Base-by-base conservation (phyloP, 805 yeast species). In the Candida ulmi region DNA sequence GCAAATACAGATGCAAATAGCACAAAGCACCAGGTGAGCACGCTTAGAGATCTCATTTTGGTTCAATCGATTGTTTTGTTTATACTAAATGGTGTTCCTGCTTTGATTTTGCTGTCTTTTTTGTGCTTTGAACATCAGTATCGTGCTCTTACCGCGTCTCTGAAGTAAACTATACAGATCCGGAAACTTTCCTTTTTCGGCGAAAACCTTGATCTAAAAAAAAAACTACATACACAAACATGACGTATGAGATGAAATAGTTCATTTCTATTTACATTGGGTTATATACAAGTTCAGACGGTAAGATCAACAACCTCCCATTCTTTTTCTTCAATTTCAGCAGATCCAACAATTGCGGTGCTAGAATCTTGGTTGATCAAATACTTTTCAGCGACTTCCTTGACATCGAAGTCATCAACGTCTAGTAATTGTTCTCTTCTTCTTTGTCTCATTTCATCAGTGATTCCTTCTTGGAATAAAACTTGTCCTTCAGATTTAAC, bases 381-480 rank as follows among this genome's bases (percentile, higher is more conserved):
- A 51, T 86, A 90, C 55, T 76, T 75, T 43, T 79, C 79, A n/a
- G 83, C 78, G 17, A 67, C 96, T 11, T 71, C 68, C 31, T 68
- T 61, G 38, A 91, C 70, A 52, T 86, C 95, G 1, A 61, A 59
- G 12, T 74, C 57, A n/a, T 68, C 65, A 15, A 86, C 87, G 43
- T 75, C 83, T 37, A 93, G 66, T 42, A 93, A 67, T 42, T 71
- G 69, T 47, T 78, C 83, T 63, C 99, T 80, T 57, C 97, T 75
- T 34, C 63, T 66, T 59, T 91, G 96, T 55, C 81, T 76, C 80
- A 84, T 72, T 26, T 81, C 88, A 50, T 84, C 87, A 26, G 83
- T 77, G 28, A 91, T 71, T 1, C 84, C 88, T 41, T 79, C 76
- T 38, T 74, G 66, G 62, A 90, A 86, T 12, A 68, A 60, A 13